A percentile compares a stretch with the other conserved stretches of the same genome.
These are phyloP conservation scores for Aspergillus puulaauensis DNA, from an alignment of 2,329 filamentous ascomycete species.

Conservation along the genomic window DNA sequence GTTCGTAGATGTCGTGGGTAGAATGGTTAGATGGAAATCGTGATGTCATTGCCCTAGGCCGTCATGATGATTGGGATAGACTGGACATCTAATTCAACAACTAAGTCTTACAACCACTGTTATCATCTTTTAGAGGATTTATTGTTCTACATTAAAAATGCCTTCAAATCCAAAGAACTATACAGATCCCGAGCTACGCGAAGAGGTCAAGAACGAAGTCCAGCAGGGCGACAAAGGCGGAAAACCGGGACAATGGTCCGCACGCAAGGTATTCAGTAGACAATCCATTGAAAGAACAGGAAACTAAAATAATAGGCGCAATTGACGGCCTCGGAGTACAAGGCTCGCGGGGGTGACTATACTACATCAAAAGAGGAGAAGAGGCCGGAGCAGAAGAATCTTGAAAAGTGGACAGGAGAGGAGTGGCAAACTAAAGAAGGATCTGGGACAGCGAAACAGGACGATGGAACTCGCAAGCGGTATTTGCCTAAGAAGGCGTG, in stretches of 20 bases:
- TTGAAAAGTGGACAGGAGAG: conserved; percentile 49
- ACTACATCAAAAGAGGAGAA: conserved; percentile 46
- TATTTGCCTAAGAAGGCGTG: conserved; percentile 51
- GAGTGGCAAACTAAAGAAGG: conserved; percentile 53
- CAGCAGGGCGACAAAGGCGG: conserved; percentile 48
- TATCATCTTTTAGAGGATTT: too few relatives aligned
- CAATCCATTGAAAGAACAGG: background rate
- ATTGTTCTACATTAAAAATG: background rate
- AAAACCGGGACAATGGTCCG: conserved; percentile 51
- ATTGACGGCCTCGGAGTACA: conserved; percentile 50
- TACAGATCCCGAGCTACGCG: conserved; percentile 46
- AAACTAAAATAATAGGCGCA: conserved; percentile 34
- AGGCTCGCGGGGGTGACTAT: conserved; percentile 48
- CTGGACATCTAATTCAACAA: background rate
- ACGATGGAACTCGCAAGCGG: conserved; percentile 45
- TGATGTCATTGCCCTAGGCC: background rate
- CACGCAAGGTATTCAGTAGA: conserved; percentile 40
- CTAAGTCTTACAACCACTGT: background rate
- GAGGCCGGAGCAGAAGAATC: conserved; percentile 45
- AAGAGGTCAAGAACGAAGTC: conserved; percentile 49
- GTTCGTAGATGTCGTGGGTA: background rate
- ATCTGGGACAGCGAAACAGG: conserved; percentile 43
- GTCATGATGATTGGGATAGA: background rate
- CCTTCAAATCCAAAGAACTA: conserved; percentile 45
- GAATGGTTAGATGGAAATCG: background rate